phyloP scores from a whole-genome alignment of 2,329 filamentous ascomycete genomes.

The Lecanoromycetidae sp. region DNA sequence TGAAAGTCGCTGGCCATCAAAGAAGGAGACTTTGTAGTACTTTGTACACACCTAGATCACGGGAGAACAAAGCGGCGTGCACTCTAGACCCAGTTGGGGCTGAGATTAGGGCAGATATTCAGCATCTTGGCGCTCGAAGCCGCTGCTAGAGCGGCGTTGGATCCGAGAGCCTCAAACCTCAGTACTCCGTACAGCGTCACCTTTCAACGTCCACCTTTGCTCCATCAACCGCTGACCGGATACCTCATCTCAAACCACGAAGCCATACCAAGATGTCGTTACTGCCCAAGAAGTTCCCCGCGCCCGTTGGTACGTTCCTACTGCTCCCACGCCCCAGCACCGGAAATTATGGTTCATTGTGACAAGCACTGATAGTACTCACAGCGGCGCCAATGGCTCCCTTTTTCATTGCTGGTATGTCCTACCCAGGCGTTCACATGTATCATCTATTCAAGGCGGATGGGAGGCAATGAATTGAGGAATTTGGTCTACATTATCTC shows the following conservation, averaged over 20 bases:
- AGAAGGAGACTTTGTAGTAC: no score
- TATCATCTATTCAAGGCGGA: background rate
- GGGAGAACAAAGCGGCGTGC: no score
- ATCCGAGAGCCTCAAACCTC: background rate
- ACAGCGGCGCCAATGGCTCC: constrained; percentile 81
- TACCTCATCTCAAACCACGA: background rate
- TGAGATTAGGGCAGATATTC: no score
- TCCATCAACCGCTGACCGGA: background rate
- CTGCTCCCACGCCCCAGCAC: constrained; percentile 14
- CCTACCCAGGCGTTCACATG: no score
- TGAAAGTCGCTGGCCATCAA: no score
- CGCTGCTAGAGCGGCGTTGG: constrained; percentile 1
- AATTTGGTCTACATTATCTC: no score
- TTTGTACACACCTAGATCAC: no score
- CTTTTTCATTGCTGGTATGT: constrained; percentile 88
- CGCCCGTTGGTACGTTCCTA: constrained; percentile 56
- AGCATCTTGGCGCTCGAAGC: no score
- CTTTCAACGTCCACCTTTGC: background rate
- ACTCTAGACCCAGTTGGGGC: no score
- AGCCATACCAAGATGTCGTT: constrained; percentile 35
- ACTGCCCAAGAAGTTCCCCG: constrained; percentile 75
- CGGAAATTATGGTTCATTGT: constrained; percentile 1
- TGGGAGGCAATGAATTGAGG: background rate
- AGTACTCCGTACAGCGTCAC: background rate
- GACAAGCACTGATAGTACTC: constrained; percentile 24